Percentiles rank a stretch among this genome's conserved stretches.
phyloP scores from a whole-genome alignment of 129 eudicot species.

The Cynara cardunculus region DNA sequence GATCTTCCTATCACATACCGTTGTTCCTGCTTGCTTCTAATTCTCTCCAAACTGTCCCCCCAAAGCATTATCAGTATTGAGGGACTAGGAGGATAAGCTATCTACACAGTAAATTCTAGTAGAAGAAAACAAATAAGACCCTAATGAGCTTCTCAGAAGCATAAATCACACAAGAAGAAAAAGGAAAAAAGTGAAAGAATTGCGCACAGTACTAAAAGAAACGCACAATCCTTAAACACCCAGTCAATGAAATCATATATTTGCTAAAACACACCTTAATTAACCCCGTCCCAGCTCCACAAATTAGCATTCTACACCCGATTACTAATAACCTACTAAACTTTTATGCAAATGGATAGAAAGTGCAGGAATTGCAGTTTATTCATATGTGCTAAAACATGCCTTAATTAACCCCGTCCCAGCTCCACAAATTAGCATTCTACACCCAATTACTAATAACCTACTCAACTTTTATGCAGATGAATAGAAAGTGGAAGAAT shows the following conservation, averaged over 20 bases:
- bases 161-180: slow-evolving; percentile 8
- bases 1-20: slow-evolving; percentile 21
- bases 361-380: not conserved
- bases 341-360: not conserved
- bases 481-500: slow-evolving; percentile 1
- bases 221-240: not conserved
- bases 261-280: not conserved
- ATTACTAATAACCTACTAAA: not conserved
- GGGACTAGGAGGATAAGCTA: not conserved
- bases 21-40: not conserved
- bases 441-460: not conserved
- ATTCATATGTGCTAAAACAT: not conserved
- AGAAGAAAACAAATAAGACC: not conserved
- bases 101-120: not conserved
- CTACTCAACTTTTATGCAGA: not conserved
- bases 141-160: slow-evolving; percentile 3
- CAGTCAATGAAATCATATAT: not conserved
- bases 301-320: not conserved
- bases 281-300: not conserved
- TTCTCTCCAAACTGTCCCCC: not conserved
- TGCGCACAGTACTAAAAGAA: not conserved
- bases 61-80: slow-evolving; percentile 10
- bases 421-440: not conserved
- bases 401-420: not conserved
- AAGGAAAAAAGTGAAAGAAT: not conserved